A percentile compares a stretch with the other conserved stretches of the same genome.
Conservation (phyloP, 306 rosid genomes). For the Amphicarpaea edgeworthii region DNA sequence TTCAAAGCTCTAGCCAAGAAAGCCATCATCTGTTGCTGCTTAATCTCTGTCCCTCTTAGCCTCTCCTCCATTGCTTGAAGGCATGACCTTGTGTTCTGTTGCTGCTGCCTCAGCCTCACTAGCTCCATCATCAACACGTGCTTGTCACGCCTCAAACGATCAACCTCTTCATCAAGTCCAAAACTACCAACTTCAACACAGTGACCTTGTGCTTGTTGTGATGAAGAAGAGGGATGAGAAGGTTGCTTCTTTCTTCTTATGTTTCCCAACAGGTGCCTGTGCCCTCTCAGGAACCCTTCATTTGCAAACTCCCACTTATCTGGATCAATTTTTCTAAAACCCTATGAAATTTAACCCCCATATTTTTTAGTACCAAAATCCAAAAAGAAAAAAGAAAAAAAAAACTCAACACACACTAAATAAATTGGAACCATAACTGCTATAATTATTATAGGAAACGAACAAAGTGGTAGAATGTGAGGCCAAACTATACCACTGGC, state of each 20-base stretch:
- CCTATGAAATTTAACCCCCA: conserved; percentile 57
- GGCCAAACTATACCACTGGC: neutral
- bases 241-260: conserved; percentile 75
- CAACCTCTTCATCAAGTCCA: conserved; percentile 70
- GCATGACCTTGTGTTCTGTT: conserved; percentile 70
- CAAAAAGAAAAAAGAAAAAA: neutral
- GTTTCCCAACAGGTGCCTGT: conserved; percentile 67
- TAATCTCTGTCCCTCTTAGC: conserved; percentile 70
- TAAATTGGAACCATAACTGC: neutral
- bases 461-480: neutral
- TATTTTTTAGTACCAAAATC: neutral
- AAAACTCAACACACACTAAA: neutral
- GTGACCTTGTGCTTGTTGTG: conserved; percentile 53
- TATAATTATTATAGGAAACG: neutral
- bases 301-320: conserved; percentile 94
- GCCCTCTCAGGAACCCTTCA: conserved; percentile 79
- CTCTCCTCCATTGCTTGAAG: conserved; percentile 80
- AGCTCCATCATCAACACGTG: conserved; percentile 80
- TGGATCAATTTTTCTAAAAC: conserved; percentile 88
- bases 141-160: conserved; percentile 72
- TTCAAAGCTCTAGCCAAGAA: conserved; percentile 90
- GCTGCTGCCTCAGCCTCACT: conserved; percentile 88
- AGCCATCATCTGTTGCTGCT: conserved; percentile 93
- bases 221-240: conserved; percentile 52
- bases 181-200: conserved; percentile 73